phyloP scores from a whole-genome alignment of 495 filamentous ascomycete species.

The Pyronema omphalodes region DNA sequence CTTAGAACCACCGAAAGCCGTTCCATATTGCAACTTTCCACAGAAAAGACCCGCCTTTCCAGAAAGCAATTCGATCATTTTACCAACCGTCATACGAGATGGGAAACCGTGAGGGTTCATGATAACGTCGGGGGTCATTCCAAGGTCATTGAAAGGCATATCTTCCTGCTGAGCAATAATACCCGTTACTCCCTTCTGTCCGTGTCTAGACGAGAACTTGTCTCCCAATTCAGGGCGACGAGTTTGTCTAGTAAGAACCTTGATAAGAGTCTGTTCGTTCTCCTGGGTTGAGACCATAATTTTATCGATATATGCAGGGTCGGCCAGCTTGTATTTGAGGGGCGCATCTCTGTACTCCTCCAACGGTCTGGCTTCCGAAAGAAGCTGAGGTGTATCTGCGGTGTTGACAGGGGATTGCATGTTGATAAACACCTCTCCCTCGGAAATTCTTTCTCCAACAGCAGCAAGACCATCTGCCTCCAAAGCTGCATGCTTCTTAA shows the following conservation, averaged over 20 bases:
- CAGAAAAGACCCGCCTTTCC: constrained; percentile 81
- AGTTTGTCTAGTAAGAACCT: constrained; percentile 83
- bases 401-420: constrained; percentile 66
- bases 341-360: constrained; percentile 48
- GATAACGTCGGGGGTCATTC: constrained; percentile 90
- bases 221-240: constrained; percentile 86
- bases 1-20: constrained; percentile 83
- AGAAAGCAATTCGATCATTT: constrained; percentile 86
- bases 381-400: constrained; percentile 37
- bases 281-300: constrained; percentile 81
- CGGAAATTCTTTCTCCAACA: constrained; percentile 54
- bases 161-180: constrained; percentile 92
- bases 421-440: constrained; percentile 70
- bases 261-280: constrained; percentile 58
- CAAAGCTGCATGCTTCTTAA: constrained; percentile 54
- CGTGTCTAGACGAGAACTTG: constrained; percentile 96
- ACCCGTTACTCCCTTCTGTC: constrained; percentile 96
- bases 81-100: constrained; percentile 97
- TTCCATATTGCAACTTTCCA: constrained; percentile 73
- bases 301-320: constrained; percentile 82
- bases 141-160: constrained; percentile 86
- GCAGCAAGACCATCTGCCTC: constrained; percentile 66
- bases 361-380: constrained; percentile 22
- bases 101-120: constrained; percentile 99
- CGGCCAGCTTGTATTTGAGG: constrained; percentile 64